Base-by-base conservation (phyloP, 1,284 basidiomycete species). In the Cutaneotrichosporon sp. region DNA sequence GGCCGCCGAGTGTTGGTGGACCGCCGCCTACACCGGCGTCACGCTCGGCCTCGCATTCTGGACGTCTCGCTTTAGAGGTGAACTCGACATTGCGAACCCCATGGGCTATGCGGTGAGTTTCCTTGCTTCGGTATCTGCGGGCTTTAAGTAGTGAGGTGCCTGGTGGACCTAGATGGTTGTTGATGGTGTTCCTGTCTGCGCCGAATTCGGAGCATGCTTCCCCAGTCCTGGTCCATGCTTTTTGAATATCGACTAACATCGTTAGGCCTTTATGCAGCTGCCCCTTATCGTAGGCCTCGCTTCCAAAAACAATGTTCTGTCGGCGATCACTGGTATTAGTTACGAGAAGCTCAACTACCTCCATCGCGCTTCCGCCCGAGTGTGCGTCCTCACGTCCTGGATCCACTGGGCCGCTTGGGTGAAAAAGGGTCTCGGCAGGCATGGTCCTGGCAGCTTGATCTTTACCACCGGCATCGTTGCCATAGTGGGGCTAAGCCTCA, bases 251-350 rank as follows among this genome's bases (percentile, higher is more conserved):
- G 11, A 20, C 42, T 44, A 20, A 44, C 29, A 19, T 38, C 9
- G 17, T 26, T 29, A 32, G 42, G 27, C 57, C 5, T 45, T 78
- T 1, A 76, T 77, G 17, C 84, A 86, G 63, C 64, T 84, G 2
- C 81, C 83, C 0, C 70, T 86, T n/a, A 77, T 85, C 59, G 78
- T 80, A 0, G 82, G 77, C 3, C 78, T 86, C 12, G 83, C 82
- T 0, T 82, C 81, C 45, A 82, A 82, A 66, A 84, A 86, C 65
- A 86, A 85, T 49, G 49, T 81, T 19, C 72, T 86, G 7, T 80
- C 82, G 5, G 75, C 82, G 82, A 51, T 51, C 81, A 84, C 82
- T 3, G 82, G 84, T 3, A 71, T 85, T 37, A 75, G 79, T 45
- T 82, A 80, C 61, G 82, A 84, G 54, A 82, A 81, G 75, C 63